Conservation (phyloP, 371 early-diverging fungal genomes). For the Lichtheimia corymbifera region DNA sequence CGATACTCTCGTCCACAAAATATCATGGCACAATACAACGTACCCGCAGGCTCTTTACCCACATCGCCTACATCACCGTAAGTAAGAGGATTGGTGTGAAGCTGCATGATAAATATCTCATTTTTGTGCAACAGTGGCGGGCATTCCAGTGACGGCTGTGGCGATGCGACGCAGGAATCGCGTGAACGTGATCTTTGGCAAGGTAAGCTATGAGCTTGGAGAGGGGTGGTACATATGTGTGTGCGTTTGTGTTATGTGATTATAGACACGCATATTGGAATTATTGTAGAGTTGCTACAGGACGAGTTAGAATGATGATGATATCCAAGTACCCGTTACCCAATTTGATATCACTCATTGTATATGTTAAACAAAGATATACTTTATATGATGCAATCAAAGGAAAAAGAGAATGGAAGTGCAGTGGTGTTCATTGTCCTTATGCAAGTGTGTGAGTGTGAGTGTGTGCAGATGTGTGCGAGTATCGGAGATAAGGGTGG, state of each 20-base stretch:
- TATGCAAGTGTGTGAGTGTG: not conserved
- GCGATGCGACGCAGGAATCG: slow-evolving; percentile 1
- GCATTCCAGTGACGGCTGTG: not conserved
- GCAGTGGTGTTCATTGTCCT: not conserved
- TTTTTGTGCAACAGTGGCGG: not conserved
- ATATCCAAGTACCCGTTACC: not conserved
- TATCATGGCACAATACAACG: slow-evolving; percentile 8
- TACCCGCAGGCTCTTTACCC: slow-evolving; percentile 1
- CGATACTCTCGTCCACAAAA: slow-evolving; percentile 6
- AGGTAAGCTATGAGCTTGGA: not conserved
- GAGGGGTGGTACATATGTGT: no score
- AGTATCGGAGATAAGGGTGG: not conserved
- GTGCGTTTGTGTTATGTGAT: not conserved
- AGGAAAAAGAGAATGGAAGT: not conserved
- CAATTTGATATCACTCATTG: not conserved
- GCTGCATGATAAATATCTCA: slow-evolving; percentile 1
- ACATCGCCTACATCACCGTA: slow-evolving; percentile 1
- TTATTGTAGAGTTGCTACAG: slow-evolving; percentile 8
- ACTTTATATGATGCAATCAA: not conserved
- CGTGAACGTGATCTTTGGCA: slow-evolving; percentile 8
- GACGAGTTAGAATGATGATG: slow-evolving; percentile 1
- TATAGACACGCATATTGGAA: no score
- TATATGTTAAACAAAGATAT: not conserved
- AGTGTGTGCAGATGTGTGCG: not conserved
- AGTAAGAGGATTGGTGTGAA: not conserved